phyloP scores from a whole-genome alignment of 2,329 filamentous ascomycete genomes.

The Penicillium palitans region DNA sequence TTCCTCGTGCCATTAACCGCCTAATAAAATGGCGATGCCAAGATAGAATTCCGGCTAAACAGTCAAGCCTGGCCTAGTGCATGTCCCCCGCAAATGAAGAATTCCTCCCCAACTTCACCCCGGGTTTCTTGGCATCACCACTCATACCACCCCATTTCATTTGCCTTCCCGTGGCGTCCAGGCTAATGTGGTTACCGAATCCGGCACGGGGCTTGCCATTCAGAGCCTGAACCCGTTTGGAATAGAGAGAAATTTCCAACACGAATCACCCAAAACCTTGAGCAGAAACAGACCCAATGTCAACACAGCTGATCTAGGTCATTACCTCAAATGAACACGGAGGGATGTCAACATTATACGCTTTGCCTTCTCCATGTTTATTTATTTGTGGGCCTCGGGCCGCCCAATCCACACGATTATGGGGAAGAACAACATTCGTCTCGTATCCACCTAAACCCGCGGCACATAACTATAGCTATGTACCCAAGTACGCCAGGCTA shows the following conservation, averaged over 20 bases:
- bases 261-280: neutral
- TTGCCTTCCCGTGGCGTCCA: neutral
- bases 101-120: neutral
- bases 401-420: constrained; percentile 1
- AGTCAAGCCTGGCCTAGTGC: neutral
- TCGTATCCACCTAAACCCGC: neutral
- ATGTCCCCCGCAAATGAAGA: constrained; percentile 7
- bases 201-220: constrained; percentile 3
- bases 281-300: neutral
- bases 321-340: constrained; percentile 2
- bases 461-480: neutral
- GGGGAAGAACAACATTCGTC: neutral
- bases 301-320: neutral
- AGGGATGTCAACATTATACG: neutral
- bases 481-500: neutral
- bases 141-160: neutral
- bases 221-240: neutral
- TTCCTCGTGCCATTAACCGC: neutral
- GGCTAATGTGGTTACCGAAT: constrained; percentile 7
- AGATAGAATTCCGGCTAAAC: constrained; percentile 11
- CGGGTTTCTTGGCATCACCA: constrained; percentile 5
- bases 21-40: neutral
- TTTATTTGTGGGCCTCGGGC: constrained; percentile 13
- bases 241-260: neutral
- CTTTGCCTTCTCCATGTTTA: neutral